Evolutionary conservation across 768 basidiomycete genomes (phyloP), one percentile per base, ranked within the genome.

Genomic region (Austroboletus eburneus): DNA sequence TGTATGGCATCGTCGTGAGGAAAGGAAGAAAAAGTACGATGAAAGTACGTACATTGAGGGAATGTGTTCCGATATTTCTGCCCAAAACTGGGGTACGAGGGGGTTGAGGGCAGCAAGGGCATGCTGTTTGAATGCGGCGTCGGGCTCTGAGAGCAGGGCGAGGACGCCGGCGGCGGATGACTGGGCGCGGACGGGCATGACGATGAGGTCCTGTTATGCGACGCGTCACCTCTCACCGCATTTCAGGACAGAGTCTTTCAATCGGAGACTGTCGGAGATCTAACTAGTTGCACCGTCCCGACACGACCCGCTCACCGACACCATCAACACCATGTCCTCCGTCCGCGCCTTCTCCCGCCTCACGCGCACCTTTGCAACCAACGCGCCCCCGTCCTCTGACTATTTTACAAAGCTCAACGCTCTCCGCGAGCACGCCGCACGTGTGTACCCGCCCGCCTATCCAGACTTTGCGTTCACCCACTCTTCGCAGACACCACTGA

Each of bases 41-140:
- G 49, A 52, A 30, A 42, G 49, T 40, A 72, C 90, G 58, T 65
- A 91, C 94, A 98, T 92, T 49, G 83, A 72, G 27, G 87, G 79
- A 58, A 97, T 85, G 63, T 89, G 82, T 68, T 99, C 96, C 57
- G 91, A 93, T 60, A 98, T 95, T 75, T 99, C 96, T 39, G 95
- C 87, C 96, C 96, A 99, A 69, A 97, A 98, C 58, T 89, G 85
- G 32, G 93, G 82, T 7, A 98, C 91, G 37, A 97, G 79, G 14
- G 79, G 71, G 59, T 82, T 87, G 43, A 99, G 76, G 37, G 85
- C 78, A 41, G 80, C 80, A 57, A 99, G 81, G 20, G 96, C 96
- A 75, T 96, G 88, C 58, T 90, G 83, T 62, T 93, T 91, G 65
- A 98, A 85, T 34, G 86, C 71, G 22, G 82, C 75, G 54, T 94